Base-by-base conservation (phyloP, 495 filamentous ascomycete genomes). In the Massariosphaeria phaeospora region DNA sequence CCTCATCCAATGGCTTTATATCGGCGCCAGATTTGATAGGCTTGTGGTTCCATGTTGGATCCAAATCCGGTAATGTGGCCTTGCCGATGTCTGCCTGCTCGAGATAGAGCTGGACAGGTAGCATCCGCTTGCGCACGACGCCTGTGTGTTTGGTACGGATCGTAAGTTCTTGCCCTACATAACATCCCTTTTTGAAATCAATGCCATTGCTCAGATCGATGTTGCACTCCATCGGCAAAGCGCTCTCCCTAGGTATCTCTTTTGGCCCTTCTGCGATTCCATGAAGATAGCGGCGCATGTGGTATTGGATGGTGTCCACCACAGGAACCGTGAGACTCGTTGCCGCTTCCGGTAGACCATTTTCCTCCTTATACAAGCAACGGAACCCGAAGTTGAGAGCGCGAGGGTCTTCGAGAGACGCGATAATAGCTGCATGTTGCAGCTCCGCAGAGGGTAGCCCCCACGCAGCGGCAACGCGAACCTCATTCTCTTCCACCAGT, bases 121-220 rank as follows among this genome's bases (percentile, higher is more conserved):
- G 62, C n/a, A 97, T 79, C 2, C 93, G 74, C 74, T 95, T 95
- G 63, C 93, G 75, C 38, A 96, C 89, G 9, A 98, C 87, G 30
- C 93, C 93, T 1, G 84, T 90, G 69, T 97, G 93, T 65, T 89
- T 83, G 0, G 94, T 97, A 21, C 93, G 82, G 39, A 96, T 95
- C 7, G 94, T 97, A 46, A 97, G 75, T 67, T 98, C 93, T 72
- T 98, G 93, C 0, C 93, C 93, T 0, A 97, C 83, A 69, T 98
- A 98, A 70, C 93, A 98, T 1, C 93, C 93, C 72, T 98, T 98
- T 41, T 81, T 78, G 70, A 94, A 98, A 72, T 96, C 89, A 35
- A 97, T 79, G 2, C 77, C 94, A 15, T 77, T 75, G 76, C 84
- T 83, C 58, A 86, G 74, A 69, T 98, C 93, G 58, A 96, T 74